Percentiles rank a stretch among this genome's conserved stretches.
Conservation (phyloP, 1,284 basidiomycete genomes). For the Tilletia caries region DNA sequence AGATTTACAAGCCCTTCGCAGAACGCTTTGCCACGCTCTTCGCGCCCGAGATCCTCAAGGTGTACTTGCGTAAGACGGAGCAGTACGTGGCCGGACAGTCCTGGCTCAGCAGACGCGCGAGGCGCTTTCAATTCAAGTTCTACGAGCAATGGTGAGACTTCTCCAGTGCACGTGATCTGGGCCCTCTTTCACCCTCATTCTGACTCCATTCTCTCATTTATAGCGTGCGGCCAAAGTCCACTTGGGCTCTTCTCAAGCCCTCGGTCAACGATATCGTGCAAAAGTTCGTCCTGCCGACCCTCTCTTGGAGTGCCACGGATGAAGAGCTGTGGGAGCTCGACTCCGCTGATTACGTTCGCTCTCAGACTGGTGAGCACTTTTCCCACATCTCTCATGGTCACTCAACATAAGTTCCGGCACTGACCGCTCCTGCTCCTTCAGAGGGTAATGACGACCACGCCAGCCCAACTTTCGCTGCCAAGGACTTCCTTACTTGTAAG, state of each 20-base stretch:
- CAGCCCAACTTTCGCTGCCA: slow-evolving; percentile 1
- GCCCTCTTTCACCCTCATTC: background rate
- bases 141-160: slow-evolving; percentile 26
- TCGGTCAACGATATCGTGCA: slow-evolving; percentile 42
- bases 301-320: slow-evolving; percentile 47
- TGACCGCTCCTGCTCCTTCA: background rate
- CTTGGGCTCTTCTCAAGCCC: slow-evolving; percentile 49
- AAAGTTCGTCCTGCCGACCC: slow-evolving; percentile 46
- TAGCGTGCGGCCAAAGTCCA: slow-evolving; percentile 46
- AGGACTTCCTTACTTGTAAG: background rate
- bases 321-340: slow-evolving; percentile 51
- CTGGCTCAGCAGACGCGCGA: slow-evolving; percentile 45
- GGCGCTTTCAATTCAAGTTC: slow-evolving; percentile 45
- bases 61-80: slow-evolving; percentile 46
- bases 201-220: background rate
- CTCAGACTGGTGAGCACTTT: slow-evolving; percentile 19
- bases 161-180: background rate
- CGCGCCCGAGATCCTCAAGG: slow-evolving; percentile 52
- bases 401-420: background rate
- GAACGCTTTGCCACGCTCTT: slow-evolving; percentile 46
- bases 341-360: slow-evolving; percentile 47
- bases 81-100: slow-evolving; percentile 27
- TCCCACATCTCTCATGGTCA: background rate
- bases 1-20: slow-evolving; percentile 50
- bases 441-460: slow-evolving; percentile 10